Evolutionary conservation across 805 yeast genomes (phyloP).

Genomic region (Yamadazyma takamatsuzukensis): DNA sequence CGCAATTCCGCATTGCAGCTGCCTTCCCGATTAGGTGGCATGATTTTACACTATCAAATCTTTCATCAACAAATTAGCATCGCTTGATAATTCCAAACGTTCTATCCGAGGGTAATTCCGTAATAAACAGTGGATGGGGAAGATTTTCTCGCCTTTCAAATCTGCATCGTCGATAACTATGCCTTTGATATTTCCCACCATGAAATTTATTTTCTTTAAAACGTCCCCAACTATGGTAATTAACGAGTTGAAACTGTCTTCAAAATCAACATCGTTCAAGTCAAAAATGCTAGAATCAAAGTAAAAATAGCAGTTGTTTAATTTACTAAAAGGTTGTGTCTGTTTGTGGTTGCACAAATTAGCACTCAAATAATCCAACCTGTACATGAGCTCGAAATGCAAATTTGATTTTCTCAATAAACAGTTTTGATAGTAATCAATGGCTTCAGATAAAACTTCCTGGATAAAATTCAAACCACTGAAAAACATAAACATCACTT

Average conservation of each 20-base stretch:
- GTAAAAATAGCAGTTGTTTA: constrained; percentile 21
- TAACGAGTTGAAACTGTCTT: constrained; percentile 23
- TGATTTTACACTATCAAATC: no score
- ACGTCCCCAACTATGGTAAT: constrained; percentile 31
- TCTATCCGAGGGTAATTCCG: constrained; percentile 32
- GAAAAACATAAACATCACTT: constrained; percentile 36
- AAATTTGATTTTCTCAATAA: constrained; percentile 3
- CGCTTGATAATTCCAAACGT: constrained; percentile 23
- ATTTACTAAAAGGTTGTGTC: constrained; percentile 3
- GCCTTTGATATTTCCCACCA: constrained; percentile 29
- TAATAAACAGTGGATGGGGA: constrained; percentile 25
- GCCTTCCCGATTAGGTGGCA: no score
- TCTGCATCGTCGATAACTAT: constrained; percentile 29
- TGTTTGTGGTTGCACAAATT: constrained; percentile 1
- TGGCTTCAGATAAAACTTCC: constrained; percentile 24
- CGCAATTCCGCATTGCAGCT: no score
- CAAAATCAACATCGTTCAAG: constrained; percentile 24
- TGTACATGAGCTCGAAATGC: constrained; percentile 4
- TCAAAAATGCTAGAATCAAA: constrained; percentile 27
- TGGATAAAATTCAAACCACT: constrained; percentile 31
- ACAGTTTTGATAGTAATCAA: constrained; percentile 22
- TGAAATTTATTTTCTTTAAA: constrained; percentile 29
- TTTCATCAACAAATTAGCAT: constrained; percentile 16
- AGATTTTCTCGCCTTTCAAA: constrained; percentile 27
- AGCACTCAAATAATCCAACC: constrained; percentile 3